These are phyloP conservation scores for Astraeus odoratus DNA, from an alignment of 768 basidiomycete genomes.

Conservation along the genomic window DNA sequence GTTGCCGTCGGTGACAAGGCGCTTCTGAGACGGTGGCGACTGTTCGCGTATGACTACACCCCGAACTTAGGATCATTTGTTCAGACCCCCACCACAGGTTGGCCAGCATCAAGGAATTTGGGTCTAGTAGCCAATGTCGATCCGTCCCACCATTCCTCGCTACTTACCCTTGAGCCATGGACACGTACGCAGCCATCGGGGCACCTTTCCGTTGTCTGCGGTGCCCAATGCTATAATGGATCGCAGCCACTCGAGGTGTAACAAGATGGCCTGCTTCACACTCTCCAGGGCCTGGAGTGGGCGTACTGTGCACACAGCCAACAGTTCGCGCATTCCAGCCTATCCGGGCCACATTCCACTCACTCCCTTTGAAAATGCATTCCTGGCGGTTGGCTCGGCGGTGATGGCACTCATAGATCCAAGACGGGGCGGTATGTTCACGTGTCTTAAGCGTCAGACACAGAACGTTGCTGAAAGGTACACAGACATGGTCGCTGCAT, in stretches of 20 bases:
- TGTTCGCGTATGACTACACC: neutral
- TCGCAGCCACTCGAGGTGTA: too few relatives aligned
- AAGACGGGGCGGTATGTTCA: conserved; percentile 66
- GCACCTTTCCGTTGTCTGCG: neutral
- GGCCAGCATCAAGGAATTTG: too few relatives aligned
- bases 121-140: neutral
- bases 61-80: neutral
- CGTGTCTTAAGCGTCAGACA: neutral
- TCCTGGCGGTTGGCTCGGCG: conserved; percentile 83
- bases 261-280: too few relatives aligned
- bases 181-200: neutral
- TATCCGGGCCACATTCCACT: conserved; percentile 82
- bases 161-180: neutral
- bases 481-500: conserved; percentile 89
- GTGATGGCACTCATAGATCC: conserved; percentile 78
- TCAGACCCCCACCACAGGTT: too few relatives aligned
- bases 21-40: too few relatives aligned
- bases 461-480: neutral
- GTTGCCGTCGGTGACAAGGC: too few relatives aligned
- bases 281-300: too few relatives aligned
- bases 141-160: neutral
- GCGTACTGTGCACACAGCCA: conserved; percentile 8
- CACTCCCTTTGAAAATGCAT: conserved; percentile 72
- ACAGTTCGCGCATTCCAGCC: conserved; percentile 30
- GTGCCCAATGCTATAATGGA: too few relatives aligned